These are phyloP conservation scores for Aspergillus conjunctus DNA, from an alignment of 495 filamentous ascomycete genomes.

Conservation along the genomic window DNA sequence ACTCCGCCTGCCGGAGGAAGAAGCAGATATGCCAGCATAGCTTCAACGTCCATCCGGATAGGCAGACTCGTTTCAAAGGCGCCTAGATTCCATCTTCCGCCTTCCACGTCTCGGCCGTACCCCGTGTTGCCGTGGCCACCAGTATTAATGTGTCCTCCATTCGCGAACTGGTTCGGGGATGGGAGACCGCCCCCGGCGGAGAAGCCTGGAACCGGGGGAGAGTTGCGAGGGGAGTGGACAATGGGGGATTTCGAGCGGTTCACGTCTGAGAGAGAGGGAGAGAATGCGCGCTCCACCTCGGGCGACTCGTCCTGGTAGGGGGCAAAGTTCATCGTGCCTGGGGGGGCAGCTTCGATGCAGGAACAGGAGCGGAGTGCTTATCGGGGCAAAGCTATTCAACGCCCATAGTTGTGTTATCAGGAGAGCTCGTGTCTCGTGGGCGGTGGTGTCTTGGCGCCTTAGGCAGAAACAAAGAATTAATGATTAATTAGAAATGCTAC, in stretches of 20 bases:
- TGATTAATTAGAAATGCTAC: background rate
- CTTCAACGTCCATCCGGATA: slow-evolving; percentile 82
- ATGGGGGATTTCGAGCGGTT: slow-evolving; percentile 53
- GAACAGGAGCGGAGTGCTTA: background rate
- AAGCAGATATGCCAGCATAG: slow-evolving; percentile 84
- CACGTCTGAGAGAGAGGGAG: slow-evolving; percentile 56
- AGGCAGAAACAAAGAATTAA: slow-evolving; percentile 14
- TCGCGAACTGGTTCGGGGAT: slow-evolving; percentile 43
- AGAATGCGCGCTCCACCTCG: slow-evolving; percentile 72
- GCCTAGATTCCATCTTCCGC: slow-evolving; percentile 67
- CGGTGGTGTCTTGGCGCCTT: slow-evolving; percentile 26
- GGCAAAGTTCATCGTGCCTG: slow-evolving; percentile 78
- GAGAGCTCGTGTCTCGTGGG: slow-evolving; percentile 8
- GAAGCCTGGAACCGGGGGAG: slow-evolving; percentile 32
- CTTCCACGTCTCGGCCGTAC: slow-evolving; percentile 42
- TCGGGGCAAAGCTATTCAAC: slow-evolving; percentile 5
- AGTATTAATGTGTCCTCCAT: slow-evolving; percentile 22
- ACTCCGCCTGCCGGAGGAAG: slow-evolving; percentile 87
- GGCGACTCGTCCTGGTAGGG: slow-evolving; percentile 91
- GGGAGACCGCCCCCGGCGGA: slow-evolving; percentile 42
- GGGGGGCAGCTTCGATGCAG: background rate
- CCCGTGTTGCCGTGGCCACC: slow-evolving; percentile 39
- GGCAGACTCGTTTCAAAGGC: slow-evolving; percentile 80
- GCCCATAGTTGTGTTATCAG: slow-evolving; percentile 22
- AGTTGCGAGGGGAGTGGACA: slow-evolving; percentile 40